Evolutionary conservation across 1,284 basidiomycete genomes (phyloP).

Genomic region (Microbotryum scabiosae): DNA sequence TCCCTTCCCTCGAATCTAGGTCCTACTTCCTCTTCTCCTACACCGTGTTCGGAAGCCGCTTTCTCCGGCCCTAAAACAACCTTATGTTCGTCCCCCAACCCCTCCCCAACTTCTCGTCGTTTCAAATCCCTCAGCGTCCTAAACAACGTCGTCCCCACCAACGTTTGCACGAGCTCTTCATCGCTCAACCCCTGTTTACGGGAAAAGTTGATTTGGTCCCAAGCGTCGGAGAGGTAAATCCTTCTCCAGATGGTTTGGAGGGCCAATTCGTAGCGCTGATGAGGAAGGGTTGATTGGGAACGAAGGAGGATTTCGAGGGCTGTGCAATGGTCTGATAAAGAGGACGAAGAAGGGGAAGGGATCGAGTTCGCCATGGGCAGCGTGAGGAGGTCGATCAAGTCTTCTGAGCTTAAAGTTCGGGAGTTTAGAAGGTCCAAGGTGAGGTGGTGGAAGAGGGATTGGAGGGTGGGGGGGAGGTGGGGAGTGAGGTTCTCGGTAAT

Average conservation of each 20-base stretch:
- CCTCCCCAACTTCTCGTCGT: too few relatives aligned
- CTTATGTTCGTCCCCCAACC: too few relatives aligned
- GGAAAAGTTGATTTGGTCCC: slow-evolving; percentile 35
- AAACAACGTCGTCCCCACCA: too few relatives aligned
- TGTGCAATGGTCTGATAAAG: slow-evolving; percentile 53
- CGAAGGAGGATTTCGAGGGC: slow-evolving; percentile 32
- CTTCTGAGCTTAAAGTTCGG: slow-evolving; percentile 43
- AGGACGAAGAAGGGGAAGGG: not conserved
- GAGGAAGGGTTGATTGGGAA: slow-evolving; percentile 59
- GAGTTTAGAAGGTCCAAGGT: slow-evolving; percentile 37
- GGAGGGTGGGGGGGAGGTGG: not conserved
- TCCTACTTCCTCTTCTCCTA: too few relatives aligned
- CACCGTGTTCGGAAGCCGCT: too few relatives aligned
- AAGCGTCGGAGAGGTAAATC: slow-evolving; percentile 82
- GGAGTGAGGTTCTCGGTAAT: slow-evolving; percentile 13
- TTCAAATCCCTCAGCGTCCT: too few relatives aligned
- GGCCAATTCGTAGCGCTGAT: slow-evolving; percentile 57
- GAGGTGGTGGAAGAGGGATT: not conserved
- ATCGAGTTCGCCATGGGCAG: not conserved
- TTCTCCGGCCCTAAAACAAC: too few relatives aligned
- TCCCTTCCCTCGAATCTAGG: too few relatives aligned
- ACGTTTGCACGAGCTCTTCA: too few relatives aligned
- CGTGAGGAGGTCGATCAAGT: slow-evolving; percentile 48
- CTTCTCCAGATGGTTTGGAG: slow-evolving; percentile 74
- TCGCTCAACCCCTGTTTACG: too few relatives aligned